These are phyloP conservation scores for Pseudogymnoascus destructans DNA, from an alignment of 2,329 filamentous ascomycete genomes.

Conservation along the genomic window DNA sequence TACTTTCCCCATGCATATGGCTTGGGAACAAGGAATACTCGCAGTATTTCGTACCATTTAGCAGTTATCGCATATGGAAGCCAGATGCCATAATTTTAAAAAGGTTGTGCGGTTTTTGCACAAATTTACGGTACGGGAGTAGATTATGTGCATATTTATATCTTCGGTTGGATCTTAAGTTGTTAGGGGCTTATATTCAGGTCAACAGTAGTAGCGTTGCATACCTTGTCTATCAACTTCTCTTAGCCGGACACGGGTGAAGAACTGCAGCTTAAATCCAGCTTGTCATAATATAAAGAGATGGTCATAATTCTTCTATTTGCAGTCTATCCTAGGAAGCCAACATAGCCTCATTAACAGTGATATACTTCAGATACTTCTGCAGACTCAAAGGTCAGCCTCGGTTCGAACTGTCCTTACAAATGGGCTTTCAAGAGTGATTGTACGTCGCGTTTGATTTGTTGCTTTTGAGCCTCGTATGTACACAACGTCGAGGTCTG, in stretches of 20 bases:
- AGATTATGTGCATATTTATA: not conserved
- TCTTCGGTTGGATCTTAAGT: not conserved
- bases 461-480: no score
- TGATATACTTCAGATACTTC: no score
- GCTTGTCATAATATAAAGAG: not conserved
- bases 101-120: not conserved
- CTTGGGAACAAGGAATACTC: no score
- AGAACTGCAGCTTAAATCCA: not conserved
- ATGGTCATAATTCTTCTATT: conserved; percentile 5
- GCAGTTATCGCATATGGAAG: not conserved
- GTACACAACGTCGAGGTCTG: no score
- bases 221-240: not conserved
- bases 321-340: not conserved
- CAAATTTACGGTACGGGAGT: not conserved
- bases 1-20: no score
- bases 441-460: no score
- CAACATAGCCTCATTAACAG: not conserved
- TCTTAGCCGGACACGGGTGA: not conserved
- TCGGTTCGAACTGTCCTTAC: no score
- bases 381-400: no score
- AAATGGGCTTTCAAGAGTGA: no score
- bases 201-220: not conserved
- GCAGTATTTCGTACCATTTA: not conserved
- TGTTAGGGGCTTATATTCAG: not conserved
- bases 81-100: not conserved